Evolutionary conservation across 768 basidiomycete species (phyloP), one percentile per base, ranked within the genome.

Genomic region (Russula lepida): DNA sequence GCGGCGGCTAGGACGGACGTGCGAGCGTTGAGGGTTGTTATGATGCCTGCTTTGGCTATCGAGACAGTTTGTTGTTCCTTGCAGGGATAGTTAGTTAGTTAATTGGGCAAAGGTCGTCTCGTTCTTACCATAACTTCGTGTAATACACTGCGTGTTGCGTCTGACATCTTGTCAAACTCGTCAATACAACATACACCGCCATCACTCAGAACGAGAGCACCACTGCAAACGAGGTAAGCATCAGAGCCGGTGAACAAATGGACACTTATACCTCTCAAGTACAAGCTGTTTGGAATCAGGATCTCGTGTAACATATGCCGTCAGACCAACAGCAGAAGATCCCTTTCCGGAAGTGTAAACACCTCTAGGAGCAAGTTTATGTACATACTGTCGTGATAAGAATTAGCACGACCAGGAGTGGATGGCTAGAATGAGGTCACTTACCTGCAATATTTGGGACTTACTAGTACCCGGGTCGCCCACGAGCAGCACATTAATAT

Each of bases 1-100:
- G 97, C 97, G 6, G 95, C 97, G 1, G 97, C 97, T 11, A 99
- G 80, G 66, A 99, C 94, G 0, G 95, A 98, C 0, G 97, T 98
- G n/a, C 97, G 81, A 0, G 97, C 97, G 68, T 99, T 99, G 60
- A 99, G 79, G 0, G 97, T 99, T 0, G 97, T 98, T 69, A 98
- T 98, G 66, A 99, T 99, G 11, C 97, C 97, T 0, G 97, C 97
- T 74, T 98, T 99, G 6, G 97, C 97, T 63, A 98, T 95, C 4
- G 95, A 98, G 21, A 98, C 95, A 1, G 95, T 98, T 85, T 98
- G 95, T 85, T 98, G 95, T 82, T 98, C 95, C 95, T 97, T 44
- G 25, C n/a, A 25, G 32, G 30, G 11, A 25, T 39, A 1, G 6
- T 9, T 43, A 43, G n/a, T 1, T 6, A 44, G 21, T 4, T 21